A percentile compares a stretch with the other conserved stretches of the same genome.
phyloP scores from a whole-genome alignment of 192 early-diverging fungal species.

The Coemansia sp. region DNA sequence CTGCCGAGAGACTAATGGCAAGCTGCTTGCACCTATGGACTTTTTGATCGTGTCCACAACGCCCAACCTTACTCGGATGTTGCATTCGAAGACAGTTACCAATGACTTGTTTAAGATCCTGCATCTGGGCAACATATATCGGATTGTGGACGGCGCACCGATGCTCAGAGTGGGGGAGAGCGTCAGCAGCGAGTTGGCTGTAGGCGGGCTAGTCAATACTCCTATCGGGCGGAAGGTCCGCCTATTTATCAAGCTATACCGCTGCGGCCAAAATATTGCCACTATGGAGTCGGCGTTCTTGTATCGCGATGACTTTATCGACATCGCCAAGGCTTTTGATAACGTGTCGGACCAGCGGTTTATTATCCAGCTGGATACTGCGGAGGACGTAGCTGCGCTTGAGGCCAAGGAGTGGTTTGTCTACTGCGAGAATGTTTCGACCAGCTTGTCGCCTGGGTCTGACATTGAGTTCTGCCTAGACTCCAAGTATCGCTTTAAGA shows the following conservation, averaged over 20 bases:
- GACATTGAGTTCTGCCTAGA: conserved; percentile 78
- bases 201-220: conserved; percentile 77
- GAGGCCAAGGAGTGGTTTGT: conserved; percentile 82
- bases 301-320: conserved; percentile 72
- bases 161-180: conserved; percentile 69
- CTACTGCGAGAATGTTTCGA: conserved; percentile 3
- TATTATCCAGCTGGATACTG: conserved; percentile 60
- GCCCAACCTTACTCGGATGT: conserved; percentile 74
- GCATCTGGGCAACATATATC: conserved; percentile 83
- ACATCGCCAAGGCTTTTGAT: conserved; percentile 75
- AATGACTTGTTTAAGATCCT: conserved; percentile 78
- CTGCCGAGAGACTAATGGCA: background rate
- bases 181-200: conserved; percentile 66
- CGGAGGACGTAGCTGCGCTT: conserved; percentile 79
- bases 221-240: conserved; percentile 80
- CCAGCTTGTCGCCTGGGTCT: conserved; percentile 54
- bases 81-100: conserved; percentile 81
- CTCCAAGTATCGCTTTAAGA: conserved; percentile 36
- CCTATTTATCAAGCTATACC: conserved; percentile 65
- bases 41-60: conserved; percentile 81
- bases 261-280: conserved; percentile 62
- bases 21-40: conserved; percentile 87
- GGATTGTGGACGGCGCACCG: conserved; percentile 62
- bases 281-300: conserved; percentile 77
- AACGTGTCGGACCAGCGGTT: conserved; percentile 67